Evolutionary conservation across 768 basidiomycete genomes (phyloP).

Genomic region (Lyophyllum semitale): DNA sequence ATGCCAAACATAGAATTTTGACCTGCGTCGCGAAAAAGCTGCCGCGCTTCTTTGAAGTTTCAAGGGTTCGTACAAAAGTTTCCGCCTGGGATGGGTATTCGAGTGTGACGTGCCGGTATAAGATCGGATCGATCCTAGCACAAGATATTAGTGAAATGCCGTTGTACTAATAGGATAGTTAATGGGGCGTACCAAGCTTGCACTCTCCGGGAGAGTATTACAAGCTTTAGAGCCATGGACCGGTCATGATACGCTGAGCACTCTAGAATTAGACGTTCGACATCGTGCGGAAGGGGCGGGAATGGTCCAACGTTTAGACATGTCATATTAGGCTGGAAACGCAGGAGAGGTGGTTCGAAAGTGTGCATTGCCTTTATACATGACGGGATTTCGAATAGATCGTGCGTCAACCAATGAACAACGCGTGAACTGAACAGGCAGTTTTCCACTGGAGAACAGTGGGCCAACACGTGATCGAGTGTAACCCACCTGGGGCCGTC

Average conservation of each 20-base stretch:
- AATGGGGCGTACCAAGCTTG: slow-evolving; percentile 5
- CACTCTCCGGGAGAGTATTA: slow-evolving; percentile 6
- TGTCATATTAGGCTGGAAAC: slow-evolving; percentile 5
- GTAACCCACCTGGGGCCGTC: slow-evolving; percentile 4
- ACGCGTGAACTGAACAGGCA: slow-evolving; percentile 3
- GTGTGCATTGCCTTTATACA: not conserved
- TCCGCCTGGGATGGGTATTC: slow-evolving; percentile 11
- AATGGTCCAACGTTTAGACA: not conserved
- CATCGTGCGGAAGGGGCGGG: slow-evolving; percentile 15
- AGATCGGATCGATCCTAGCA: slow-evolving; percentile 16
- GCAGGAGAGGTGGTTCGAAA: not conserved
- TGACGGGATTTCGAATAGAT: not conserved
- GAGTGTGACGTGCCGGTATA: slow-evolving; percentile 14
- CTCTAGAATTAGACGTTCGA: slow-evolving; percentile 17
- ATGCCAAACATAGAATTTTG: slow-evolving; percentile 13
- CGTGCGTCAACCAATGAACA: not conserved
- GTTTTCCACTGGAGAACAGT: not conserved
- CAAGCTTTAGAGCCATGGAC: slow-evolving; percentile 9
- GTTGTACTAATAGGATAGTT: not conserved
- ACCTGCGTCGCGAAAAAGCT: slow-evolving; percentile 14
- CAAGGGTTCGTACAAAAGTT: slow-evolving; percentile 14
- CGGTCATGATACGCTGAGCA: slow-evolving; percentile 18
- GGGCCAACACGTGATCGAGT: slow-evolving; percentile 11
- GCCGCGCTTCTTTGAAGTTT: slow-evolving; percentile 7
- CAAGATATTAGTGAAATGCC: not conserved